These are phyloP conservation scores for Obba rivulosa DNA, from an alignment of 768 basidiomycete genomes.

Conservation along the genomic window DNA sequence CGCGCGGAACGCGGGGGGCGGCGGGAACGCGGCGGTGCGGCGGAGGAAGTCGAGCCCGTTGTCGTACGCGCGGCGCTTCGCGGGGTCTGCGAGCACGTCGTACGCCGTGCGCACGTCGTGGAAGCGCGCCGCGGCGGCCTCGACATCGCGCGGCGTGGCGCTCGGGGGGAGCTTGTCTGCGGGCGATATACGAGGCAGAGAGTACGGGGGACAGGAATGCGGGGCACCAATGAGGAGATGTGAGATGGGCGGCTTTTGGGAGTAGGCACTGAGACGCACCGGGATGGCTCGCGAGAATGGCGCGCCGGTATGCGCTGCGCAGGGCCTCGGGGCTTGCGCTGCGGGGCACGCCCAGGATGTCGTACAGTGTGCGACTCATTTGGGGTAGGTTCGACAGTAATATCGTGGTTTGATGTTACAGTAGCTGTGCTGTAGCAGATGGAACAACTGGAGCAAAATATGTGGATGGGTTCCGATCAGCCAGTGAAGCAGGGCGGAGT, in stretches of 20 bases:
- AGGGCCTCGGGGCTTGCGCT: constrained; percentile 24
- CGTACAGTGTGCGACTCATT: constrained; percentile 18
- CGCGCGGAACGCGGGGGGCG: too few relatives aligned
- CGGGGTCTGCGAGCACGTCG: constrained; percentile 26
- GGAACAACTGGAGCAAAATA: too few relatives aligned
- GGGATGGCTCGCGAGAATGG: constrained; percentile 26
- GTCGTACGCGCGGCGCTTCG: constrained; percentile 28
- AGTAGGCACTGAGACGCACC: constrained; percentile 11
- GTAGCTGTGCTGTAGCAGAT: too few relatives aligned
- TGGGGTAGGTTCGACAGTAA: too few relatives aligned
- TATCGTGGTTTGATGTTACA: too few relatives aligned
- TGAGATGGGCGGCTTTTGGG: neutral
- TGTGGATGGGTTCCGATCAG: too few relatives aligned
- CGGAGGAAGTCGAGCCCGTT: constrained; percentile 23
- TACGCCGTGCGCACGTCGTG: constrained; percentile 25
- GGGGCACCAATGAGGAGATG: too few relatives aligned
- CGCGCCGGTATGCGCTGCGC: constrained; percentile 26
- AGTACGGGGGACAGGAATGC: neutral
- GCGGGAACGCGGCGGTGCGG: neutral
- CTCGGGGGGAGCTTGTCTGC: constrained; percentile 25
- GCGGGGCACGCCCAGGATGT: constrained; percentile 22
- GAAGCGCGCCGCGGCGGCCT: constrained; percentile 21
- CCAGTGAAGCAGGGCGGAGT: too few relatives aligned
- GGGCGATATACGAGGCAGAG: neutral
- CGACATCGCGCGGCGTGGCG: constrained; percentile 19